Base-by-base conservation (phyloP, 2,329 filamentous ascomycete species). In the Cordyceps tenuipes region DNA sequence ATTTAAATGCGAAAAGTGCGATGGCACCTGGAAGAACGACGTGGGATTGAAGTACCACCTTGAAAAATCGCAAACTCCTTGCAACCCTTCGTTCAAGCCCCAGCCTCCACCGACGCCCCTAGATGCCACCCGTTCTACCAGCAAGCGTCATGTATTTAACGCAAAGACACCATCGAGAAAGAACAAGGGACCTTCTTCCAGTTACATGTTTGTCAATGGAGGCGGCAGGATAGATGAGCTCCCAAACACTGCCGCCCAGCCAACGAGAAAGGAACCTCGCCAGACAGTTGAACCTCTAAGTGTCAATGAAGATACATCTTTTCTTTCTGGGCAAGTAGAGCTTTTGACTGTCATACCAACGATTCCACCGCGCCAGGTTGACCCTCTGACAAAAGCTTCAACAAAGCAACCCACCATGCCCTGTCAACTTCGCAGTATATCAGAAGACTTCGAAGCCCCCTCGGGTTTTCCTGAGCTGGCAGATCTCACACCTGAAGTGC, bases 21-120 rank as follows among this genome's bases (percentile, higher is more conserved):
- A 77, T 10, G 77, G 76, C 3, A 71, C 69, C 12, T 85, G 82
- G 81, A 84, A 83, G 68, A 85, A 85, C 56, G 74, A 80, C 39
- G 72, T 82, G 50, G 82, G 82, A 0, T 71, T 85, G 17, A 81
- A 83, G 55, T 85, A 85, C 65, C 82, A 85, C 63, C 69, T 79
- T 15, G 78, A 77, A 39, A 84, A 83, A 64, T 80, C 82, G 1
- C 73, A 73, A 61, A 79, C 79, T 3, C 23, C 74, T 15, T 85
- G 82, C 66, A 85, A 85, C 64, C 77, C 81, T 2, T 69, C 66
- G 21, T 72, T 66, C 21, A 72, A 71, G 43, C 62, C 49, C 9
- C 29, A 47, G 15, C 41, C 52, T 19, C 46, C 52, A 41, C 26
- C 57, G 12, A 9, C 66, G 63, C 15, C 66, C 63, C 29, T 63